phyloP scores from a whole-genome alignment of 2,329 filamentous ascomycete genomes.

The Epichloe scottii region DNA sequence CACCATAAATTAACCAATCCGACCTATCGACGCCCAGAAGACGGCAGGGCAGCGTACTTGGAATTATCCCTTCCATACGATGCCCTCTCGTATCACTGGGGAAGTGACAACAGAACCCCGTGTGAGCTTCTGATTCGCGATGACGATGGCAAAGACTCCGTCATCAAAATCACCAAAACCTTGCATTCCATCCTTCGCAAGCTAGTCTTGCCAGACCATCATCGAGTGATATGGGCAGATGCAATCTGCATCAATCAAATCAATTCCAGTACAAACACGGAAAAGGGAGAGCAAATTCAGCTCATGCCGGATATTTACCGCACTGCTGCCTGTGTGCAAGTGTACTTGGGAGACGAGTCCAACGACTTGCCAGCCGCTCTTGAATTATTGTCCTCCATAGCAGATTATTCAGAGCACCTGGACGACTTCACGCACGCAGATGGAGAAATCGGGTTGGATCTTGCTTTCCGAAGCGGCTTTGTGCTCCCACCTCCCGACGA shows the following conservation, averaged over 20 bases:
- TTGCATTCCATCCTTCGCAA: conserved; percentile 4
- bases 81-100: conserved; percentile 8
- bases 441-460: conserved; percentile 4
- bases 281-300: conserved; percentile 8
- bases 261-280: conserved; percentile 2
- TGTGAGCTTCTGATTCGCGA: neutral
- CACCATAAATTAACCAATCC: conserved; percentile 3
- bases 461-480: conserved; percentile 4
- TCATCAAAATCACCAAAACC: conserved; percentile 4
- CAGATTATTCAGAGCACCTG: conserved; percentile 6
- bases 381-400: conserved; percentile 2
- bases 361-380: conserved; percentile 3
- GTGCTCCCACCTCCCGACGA: conserved; percentile 3
- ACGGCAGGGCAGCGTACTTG: neutral
- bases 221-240: conserved; percentile 8
- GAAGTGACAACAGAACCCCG: neutral
- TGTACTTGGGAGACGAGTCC: conserved; percentile 6
- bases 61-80: conserved; percentile 2
- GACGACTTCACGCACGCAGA: conserved; percentile 3
- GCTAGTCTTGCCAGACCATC: conserved; percentile 1
- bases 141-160: neutral
- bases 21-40: neutral
- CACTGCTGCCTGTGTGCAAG: conserved; percentile 4
- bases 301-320: conserved; percentile 9
- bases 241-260: conserved; percentile 11